Evolutionary conservation across 352 stramenopile species (phyloP).

Genomic region (Thraustochytrium sp.): DNA sequence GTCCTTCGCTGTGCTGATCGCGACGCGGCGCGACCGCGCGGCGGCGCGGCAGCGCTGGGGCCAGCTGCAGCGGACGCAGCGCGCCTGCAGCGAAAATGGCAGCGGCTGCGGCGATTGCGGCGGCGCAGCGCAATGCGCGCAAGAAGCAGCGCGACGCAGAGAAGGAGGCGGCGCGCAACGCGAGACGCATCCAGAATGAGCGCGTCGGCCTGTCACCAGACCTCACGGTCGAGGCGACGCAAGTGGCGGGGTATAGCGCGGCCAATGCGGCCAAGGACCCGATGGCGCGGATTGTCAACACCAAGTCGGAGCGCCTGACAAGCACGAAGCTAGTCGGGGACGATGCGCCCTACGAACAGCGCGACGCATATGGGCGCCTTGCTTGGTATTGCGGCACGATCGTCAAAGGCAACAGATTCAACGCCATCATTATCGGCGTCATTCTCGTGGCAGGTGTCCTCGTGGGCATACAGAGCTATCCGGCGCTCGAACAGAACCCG

Average conservation of each 20-base stretch:
- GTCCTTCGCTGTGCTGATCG: too few species aligned
- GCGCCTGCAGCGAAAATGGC: background rate
- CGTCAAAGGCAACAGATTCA: constrained; percentile 34
- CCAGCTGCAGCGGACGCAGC: too few species aligned
- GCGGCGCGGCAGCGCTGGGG: too few species aligned
- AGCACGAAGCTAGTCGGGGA: too few species aligned
- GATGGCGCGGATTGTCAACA: background rate
- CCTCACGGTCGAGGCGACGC: background rate
- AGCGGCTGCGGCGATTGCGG: background rate
- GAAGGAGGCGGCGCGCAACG: background rate
- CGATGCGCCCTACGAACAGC: background rate
- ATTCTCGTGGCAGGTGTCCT: constrained; percentile 48
- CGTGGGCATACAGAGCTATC: constrained; percentile 47
- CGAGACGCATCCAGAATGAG: background rate
- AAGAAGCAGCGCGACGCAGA: background rate
- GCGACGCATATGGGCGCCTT: background rate
- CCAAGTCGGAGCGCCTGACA: background rate
- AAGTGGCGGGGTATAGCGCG: background rate
- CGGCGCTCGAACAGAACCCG: background rate
- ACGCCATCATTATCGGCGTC: constrained; percentile 42
- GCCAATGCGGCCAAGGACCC: background rate
- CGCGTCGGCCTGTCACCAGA: background rate
- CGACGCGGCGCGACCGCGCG: too few species aligned
- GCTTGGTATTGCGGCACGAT: background rate
- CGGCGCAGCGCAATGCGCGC: background rate